Evolutionary conservation across 169 alveolate genomes (phyloP), one percentile per base, ranked within the genome.

Genomic region (Pseudocohnilembus persalinus): DNA sequence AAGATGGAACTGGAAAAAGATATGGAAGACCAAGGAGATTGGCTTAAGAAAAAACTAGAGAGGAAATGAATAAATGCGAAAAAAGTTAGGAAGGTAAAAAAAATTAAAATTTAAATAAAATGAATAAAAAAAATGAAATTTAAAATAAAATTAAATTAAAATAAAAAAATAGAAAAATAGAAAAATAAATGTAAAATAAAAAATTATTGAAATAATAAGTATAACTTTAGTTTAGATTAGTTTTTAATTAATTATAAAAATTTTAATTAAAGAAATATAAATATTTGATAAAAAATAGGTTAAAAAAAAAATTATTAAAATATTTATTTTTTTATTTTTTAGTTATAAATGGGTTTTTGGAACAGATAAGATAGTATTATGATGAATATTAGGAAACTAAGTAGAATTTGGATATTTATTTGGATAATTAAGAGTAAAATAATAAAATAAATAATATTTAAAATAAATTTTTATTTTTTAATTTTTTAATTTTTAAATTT

Each of bases 61-160:
- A 95, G 28, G 97, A 94, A 81, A 96, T 94, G 96, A 94, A 95
- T 29, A 96, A 96, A 91, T 96, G 98, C 81, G 97, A 96, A 84
- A 90, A 90, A 77, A 97, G 97, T 29, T 91, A 94, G 83, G 94
- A 91, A 82, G 97, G 97, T 20, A 83, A 94, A 25, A 86, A 89
- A 0, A 68, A 81, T 49, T 11, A 11, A 49, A 11, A 49, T 49
- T 49, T 16, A 86, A 91, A 82, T 73, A 88, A 29, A 88, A 88
- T 30, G 73, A 93, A 29, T 78, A 93, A 31, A 82, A 83, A 74
- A 82, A 88, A 74, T 68, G 85, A 31, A 82, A 88, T 35, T 85
- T 88, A 34, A 89, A 91, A 64, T 95, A 83, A 82, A 92, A 88
- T 74, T 83, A 89, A 29, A 91, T 87, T 77, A 77, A 90, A 63